Evolutionary conservation across 768 basidiomycete genomes (phyloP), one percentile per base, ranked within the genome.

Genomic region (Infundibulicybe gibba): DNA sequence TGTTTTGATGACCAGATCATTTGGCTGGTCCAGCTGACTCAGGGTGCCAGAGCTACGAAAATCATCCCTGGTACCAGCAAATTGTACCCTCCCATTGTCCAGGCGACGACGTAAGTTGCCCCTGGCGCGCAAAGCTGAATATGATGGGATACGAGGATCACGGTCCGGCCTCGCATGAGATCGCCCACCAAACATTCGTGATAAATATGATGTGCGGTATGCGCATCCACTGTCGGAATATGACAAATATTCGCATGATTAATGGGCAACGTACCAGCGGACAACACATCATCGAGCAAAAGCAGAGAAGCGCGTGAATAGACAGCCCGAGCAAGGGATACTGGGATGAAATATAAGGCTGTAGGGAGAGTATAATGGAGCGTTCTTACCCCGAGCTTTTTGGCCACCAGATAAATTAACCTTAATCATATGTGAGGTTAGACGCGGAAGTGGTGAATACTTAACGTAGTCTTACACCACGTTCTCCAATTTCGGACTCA

Each of bases 61-160:
- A 2, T 65, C 72, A 6, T 83, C 76, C 31, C 72, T 66, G 50
- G 72, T 72, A 30, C 94, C 94, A 49, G 82, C 73, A 64, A 85
- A 95, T 40, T 77, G 68, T 12, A 94, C 76, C n/a, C 80, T 79
- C 25, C 90, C 90, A 56, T 88, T 84, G 55, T 92, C 89, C 21
- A 93, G 72, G 87, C 83, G 33, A 95, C 87, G 53, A 97, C 75
- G 63, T 91, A 94, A 17, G 67, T 70, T 2, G 94, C 91, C 25
- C 80, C 86, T 1, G 89, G 81, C 2, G 82, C 76, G 57, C 90
- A 93, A 4, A 98, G 75, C 58, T 93, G 88, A 30, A 97, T 87
- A 58, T 95, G 93, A 59, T 99, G 95, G 2, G 94, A 97, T 43
- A 98, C 95, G 12, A 99, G 76, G 49, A 98, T 81, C 51, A 94